Percentiles rank a stretch among this genome's conserved stretches.
phyloP scores from a whole-genome alignment of 2,329 filamentous ascomycete genomes.

The Aspergillus pseudoglaucus region DNA sequence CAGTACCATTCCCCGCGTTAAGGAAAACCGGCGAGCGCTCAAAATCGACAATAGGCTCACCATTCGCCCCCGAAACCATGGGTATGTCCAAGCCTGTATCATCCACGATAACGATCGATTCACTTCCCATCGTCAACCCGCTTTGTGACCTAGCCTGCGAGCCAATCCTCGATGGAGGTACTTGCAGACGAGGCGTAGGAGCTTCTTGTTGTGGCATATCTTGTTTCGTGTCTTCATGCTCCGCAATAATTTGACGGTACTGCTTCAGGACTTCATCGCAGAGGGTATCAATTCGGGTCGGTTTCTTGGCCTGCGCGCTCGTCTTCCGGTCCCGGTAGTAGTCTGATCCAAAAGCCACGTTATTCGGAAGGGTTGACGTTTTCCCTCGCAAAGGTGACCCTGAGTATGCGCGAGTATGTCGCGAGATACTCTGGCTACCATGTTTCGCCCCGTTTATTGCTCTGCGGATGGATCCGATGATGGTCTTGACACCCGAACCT shows the following conservation, averaged over 20 bases:
- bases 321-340: constrained; percentile 36
- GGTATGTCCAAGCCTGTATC: constrained; percentile 43
- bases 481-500: constrained; percentile 69
- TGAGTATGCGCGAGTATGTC: constrained; percentile 28
- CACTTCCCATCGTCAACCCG: constrained; percentile 69
- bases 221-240: constrained; percentile 6
- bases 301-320: constrained; percentile 34
- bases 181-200: constrained; percentile 2
- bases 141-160: constrained; percentile 37
- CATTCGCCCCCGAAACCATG: constrained; percentile 34
- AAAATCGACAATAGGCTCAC: constrained; percentile 6
- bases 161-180: constrained; percentile 15
- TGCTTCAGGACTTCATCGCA: constrained; percentile 72
- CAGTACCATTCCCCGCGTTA: constrained; percentile 6
- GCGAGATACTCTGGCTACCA: constrained; percentile 27
- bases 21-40: constrained; percentile 13
- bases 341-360: constrained; percentile 41
- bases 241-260: constrained; percentile 64
- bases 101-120: constrained; percentile 84
- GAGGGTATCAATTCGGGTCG: constrained; percentile 70
- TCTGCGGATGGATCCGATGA: constrained; percentile 79
- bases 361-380: constrained; percentile 37
- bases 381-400: constrained; percentile 30
- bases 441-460: constrained; percentile 60
- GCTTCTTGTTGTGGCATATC: constrained; percentile 3